phyloP scores from a whole-genome alignment of 345 rosid genomes.

The Brassica rapa region DNA sequence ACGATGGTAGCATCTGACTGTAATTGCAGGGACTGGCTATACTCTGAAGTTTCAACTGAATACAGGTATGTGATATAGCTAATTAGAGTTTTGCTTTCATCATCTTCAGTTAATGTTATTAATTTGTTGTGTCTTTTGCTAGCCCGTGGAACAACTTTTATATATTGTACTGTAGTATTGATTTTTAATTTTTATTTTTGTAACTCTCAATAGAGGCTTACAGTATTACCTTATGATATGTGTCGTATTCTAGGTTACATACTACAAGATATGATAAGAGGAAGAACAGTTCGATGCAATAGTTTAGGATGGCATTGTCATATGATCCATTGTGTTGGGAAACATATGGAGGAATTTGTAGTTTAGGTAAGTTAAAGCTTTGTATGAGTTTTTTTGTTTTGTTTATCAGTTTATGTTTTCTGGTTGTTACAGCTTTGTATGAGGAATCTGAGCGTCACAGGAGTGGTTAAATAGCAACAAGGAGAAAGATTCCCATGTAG shows the following conservation, averaged over 20 bases:
- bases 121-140: too few species aligned
- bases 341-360: constrained; percentile 82
- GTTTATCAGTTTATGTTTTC: constrained; percentile 13
- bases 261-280: constrained; percentile 65
- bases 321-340: constrained; percentile 88
- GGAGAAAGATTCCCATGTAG: constrained; percentile 48
- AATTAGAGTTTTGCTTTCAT: too few species aligned
- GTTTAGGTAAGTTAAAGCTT: constrained; percentile 59
- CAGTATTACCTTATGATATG: constrained; percentile 1
- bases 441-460: constrained; percentile 65
- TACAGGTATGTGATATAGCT: too few species aligned
- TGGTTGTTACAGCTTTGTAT: background rate
- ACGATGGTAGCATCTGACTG: too few species aligned
- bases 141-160: too few species aligned
- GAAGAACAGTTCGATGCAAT: constrained; percentile 61
- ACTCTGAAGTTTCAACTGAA: too few species aligned
- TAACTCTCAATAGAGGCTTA: too few species aligned
- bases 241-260: constrained; percentile 16
- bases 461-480: constrained; percentile 71
- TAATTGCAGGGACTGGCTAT: too few species aligned
- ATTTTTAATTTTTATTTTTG: too few species aligned
- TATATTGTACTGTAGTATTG: too few species aligned
- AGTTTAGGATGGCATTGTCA: constrained; percentile 78
- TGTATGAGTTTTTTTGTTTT: background rate
- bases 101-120: too few species aligned